These are phyloP conservation scores for Fusarium circinatum DNA, from an alignment of 2,329 filamentous ascomycete species.

Conservation along the genomic window DNA sequence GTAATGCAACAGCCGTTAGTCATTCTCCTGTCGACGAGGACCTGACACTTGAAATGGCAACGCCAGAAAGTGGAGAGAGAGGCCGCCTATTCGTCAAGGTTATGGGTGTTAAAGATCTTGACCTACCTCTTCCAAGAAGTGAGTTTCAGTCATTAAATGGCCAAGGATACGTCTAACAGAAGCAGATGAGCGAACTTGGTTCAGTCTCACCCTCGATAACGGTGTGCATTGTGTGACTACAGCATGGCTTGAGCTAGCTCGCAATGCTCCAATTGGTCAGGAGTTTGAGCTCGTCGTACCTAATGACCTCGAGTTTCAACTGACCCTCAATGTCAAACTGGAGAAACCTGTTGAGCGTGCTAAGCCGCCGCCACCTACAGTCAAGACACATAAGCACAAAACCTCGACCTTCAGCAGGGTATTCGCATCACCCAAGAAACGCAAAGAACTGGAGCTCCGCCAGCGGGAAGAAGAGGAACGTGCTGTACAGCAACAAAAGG, in stretches of 20 bases:
- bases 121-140: constrained; percentile 91
- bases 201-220: constrained; percentile 97
- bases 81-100: constrained; percentile 97
- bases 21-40: constrained; percentile 77
- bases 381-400: constrained; percentile 76
- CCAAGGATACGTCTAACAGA: constrained; percentile 38
- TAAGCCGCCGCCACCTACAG: constrained; percentile 64
- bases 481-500: constrained; percentile 69
- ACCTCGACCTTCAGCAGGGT: constrained; percentile 90
- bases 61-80: constrained; percentile 84
- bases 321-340: constrained; percentile 95
- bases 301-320: constrained; percentile 98
- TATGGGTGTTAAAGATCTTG: constrained; percentile 95
- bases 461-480: constrained; percentile 86
- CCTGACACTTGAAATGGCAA: constrained; percentile 62
- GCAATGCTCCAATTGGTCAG: constrained; percentile 93
- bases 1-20: constrained; percentile 74
- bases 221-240: constrained; percentile 98
- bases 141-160: constrained; percentile 53
- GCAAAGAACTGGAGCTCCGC: constrained; percentile 89
- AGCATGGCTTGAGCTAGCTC: constrained; percentile 90
- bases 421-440: constrained; percentile 94
- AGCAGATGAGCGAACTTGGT: constrained; percentile 87
- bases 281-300: constrained; percentile 98
- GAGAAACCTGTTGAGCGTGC: constrained; percentile 76